phyloP scores from a whole-genome alignment of 495 filamentous ascomycete genomes.

The Cairneyella variabilis region DNA sequence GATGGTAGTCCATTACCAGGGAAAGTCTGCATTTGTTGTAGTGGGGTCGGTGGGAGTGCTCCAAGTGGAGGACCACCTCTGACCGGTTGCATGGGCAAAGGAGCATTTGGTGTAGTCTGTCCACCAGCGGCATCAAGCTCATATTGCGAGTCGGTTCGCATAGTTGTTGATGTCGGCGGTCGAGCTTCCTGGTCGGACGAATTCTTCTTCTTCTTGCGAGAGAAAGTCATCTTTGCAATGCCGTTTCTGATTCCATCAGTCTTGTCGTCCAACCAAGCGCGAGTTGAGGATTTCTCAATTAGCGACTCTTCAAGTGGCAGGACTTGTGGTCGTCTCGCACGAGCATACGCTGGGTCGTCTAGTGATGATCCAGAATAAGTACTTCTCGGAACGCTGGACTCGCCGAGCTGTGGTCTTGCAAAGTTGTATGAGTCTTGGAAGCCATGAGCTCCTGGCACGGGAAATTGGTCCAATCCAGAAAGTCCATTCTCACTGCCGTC shows the following conservation, averaged over 20 bases:
- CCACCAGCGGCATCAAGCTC: slow-evolving; percentile 18
- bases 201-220: slow-evolving; percentile 45
- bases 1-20: too few species aligned
- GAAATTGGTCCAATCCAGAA: too few species aligned
- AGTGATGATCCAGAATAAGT: slow-evolving; percentile 29
- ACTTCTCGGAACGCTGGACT: slow-evolving; percentile 22
- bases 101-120: background rate
- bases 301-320: slow-evolving; percentile 42
- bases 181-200: slow-evolving; percentile 15
- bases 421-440: too few species aligned
- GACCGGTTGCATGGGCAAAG: too few species aligned
- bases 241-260: slow-evolving; percentile 48
- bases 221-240: slow-evolving; percentile 42
- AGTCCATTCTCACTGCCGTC: too few species aligned
- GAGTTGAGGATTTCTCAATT: slow-evolving; percentile 48
- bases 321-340: slow-evolving; percentile 38
- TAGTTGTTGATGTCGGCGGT: slow-evolving; percentile 10
- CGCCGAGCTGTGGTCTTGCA: too few species aligned
- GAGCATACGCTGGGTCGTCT: slow-evolving; percentile 38
- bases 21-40: too few species aligned
- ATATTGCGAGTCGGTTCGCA: slow-evolving; percentile 5
- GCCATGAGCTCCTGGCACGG: too few species aligned
- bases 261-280: slow-evolving; percentile 48
- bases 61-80: too few species aligned
- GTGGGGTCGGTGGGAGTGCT: too few species aligned